Percentiles rank a stretch among this genome's conserved stretches.
Conservation (phyloP, 257 asterid genomes). For the Ilex asprella region DNA sequence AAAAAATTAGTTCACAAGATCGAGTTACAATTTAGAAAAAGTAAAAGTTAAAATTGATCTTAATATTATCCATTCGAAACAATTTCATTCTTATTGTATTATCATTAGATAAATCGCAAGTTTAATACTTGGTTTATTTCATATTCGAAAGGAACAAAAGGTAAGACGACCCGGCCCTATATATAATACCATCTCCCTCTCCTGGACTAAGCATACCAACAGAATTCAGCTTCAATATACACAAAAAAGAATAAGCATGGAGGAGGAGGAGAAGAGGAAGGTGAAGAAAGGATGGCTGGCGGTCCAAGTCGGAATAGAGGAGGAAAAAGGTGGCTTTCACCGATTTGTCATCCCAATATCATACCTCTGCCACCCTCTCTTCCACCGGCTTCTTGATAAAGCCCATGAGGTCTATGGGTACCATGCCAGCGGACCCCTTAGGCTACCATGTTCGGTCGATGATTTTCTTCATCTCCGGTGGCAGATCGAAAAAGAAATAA, state of each 20-base stretch:
- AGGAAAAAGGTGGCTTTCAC: slow-evolving; percentile 29
- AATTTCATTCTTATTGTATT: too few species aligned
- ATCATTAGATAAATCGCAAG: too few species aligned
- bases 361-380: slow-evolving; percentile 30
- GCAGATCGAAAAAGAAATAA: slow-evolving; percentile 31
- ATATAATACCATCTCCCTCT: too few species aligned
- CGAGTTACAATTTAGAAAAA: too few species aligned
- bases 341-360: slow-evolving; percentile 34
- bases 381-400: slow-evolving; percentile 31
- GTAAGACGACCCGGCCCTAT: too few species aligned
- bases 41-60: too few species aligned
- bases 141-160: too few species aligned
- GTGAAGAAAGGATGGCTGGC: slow-evolving; percentile 42
- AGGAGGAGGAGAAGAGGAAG: slow-evolving; percentile 30
- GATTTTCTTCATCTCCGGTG: slow-evolving; percentile 42
- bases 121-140: too few species aligned
- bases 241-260: neutral
- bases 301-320: neutral
- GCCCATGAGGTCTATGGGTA: slow-evolving; percentile 42
- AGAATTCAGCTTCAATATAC: too few species aligned
- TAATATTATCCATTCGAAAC: too few species aligned
- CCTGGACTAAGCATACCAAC: too few species aligned
- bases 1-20: too few species aligned
- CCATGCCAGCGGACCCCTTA: slow-evolving; percentile 27
- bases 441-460: slow-evolving; percentile 35